Evolutionary conservation across 1,284 basidiomycete species (phyloP), one percentile per base, ranked within the genome.

Genomic region (Trametes sp.): DNA sequence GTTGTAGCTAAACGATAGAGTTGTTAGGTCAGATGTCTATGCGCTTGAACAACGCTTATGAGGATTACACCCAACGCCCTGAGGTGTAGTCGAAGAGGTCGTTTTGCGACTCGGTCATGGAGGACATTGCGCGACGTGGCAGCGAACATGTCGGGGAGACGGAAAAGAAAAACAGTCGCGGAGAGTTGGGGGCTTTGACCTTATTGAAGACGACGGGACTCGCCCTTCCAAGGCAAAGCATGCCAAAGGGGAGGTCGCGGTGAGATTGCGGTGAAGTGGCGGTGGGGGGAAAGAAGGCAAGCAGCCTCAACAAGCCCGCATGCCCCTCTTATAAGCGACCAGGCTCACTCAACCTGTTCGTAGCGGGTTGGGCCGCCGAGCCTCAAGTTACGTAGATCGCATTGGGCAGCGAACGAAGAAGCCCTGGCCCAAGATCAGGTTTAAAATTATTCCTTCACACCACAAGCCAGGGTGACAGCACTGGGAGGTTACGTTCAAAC

Each of bases 61-160:
- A 67, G 68, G 75, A 77, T 79, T 78, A 77, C 81, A 81, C 24
- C 79, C 79, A 81, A 3, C 68, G 68, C 68, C 80, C 81, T 49
- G 78, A 79, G 26, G 79, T 71, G 62, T 82, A 82, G 46, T 81
- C 61, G 69, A 79, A 82, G 64, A 81, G 74, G 61, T 80, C 72
- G 57, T 73, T 59, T 54, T 19, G 71, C 76, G 72, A 69, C 56
- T 70, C 45, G 58, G 73, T 23, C 67, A 71, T 74, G 65, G 21
- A 74, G 2, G 77, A 79, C 60, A 79, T 75, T 53, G 74, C 59
- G 67, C 75, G 77, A 73, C 73, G 64, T 68, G 73, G 72, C 71
- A 70, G 65, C 64, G 23, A 69, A 75, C 60, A 63, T 4, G 24
- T 26, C 3, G 46, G 11, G 24, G 46, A 48, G 46, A 29, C 16